Evolutionary conservation across 1,284 basidiomycete species (phyloP), one percentile per base, ranked within the genome.

Genomic region (Macrocystidia cucumis): DNA sequence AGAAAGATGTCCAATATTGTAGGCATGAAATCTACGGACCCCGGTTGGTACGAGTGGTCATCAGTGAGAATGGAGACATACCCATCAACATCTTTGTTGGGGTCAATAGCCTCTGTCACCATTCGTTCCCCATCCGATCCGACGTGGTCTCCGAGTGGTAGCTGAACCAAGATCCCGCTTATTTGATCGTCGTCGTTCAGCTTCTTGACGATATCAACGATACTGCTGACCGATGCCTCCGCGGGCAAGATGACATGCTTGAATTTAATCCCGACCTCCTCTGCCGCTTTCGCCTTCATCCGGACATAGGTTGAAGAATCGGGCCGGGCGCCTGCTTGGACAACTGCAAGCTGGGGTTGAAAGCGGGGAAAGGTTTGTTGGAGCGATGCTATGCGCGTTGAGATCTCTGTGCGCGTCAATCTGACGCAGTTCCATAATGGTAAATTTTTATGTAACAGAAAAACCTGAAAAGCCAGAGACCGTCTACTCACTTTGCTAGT

Each of bases 71-170:
- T 38, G 35, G 42, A 29, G 29, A 42, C 42, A 39, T 69, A 90
- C 81, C 95, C 96, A 61, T 99, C 96, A 40, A 98, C 88, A 52
- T 99, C 96, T 67, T 99, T 99, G 55, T 82, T 74, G 9, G 92
- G 91, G 44, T 79, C 84, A 47, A 99, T 79, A n/a, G 90, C 82
- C 62, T 98, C 95, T 26, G 93, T 96, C 37, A 99, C 86, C 18
- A 73, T 70, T 43, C 93, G 83, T 60, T 98, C 95, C 20, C 81
- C 91, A 19, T 89, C 88, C 12, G 84, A 62, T 34, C 73, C 73
- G 42, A 98, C 79, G 48, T 95, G 87, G 29, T 84, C 73, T 11
- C 88, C 88, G 3, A 99, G 78, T 27, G 96, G 96, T n/a, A 99
- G 80, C 62, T 99, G 96, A 6, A 99, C 95, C 34, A 99, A 74